Percentiles rank a stretch among this genome's conserved stretches.
These are phyloP conservation scores for Melaleuca alternifolia DNA, from an alignment of 345 rosid genomes.

Conservation along the genomic window DNA sequence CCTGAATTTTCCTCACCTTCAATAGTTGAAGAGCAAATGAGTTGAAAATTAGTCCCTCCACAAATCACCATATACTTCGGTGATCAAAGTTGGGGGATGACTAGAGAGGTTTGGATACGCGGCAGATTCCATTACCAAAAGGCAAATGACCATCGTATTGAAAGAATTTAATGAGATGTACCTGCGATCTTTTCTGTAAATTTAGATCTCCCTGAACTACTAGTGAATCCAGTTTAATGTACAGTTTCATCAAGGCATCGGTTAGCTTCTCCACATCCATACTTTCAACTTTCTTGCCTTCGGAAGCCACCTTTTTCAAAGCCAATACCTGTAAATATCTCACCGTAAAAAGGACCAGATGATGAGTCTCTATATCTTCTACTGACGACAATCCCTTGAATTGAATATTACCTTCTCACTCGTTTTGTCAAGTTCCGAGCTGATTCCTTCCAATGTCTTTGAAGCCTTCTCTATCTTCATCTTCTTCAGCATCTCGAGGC, in stretches of 20 bases:
- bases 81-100: background rate
- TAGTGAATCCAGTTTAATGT: constrained; percentile 40
- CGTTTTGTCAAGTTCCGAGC: constrained; percentile 29
- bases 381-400: background rate
- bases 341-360: background rate
- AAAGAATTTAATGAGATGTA: background rate
- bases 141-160: background rate
- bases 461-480: constrained; percentile 40
- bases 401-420: constrained; percentile 20
- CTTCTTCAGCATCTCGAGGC: constrained; percentile 30
- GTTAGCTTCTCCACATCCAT: constrained; percentile 24
- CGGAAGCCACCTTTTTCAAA: constrained; percentile 18
- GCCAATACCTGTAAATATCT: constrained; percentile 18
- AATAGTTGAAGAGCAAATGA: background rate
- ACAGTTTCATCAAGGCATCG: constrained; percentile 31
- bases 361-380: background rate
- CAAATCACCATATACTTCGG: background rate
- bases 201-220: constrained; percentile 38
- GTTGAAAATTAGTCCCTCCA: background rate
- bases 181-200: constrained; percentile 42
- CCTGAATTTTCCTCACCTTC: constrained; percentile 42
- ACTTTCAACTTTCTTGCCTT: constrained; percentile 26
- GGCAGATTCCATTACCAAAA: background rate
- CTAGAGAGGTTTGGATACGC: background rate
- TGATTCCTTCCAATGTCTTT: constrained; percentile 29